phyloP scores from a whole-genome alignment of 2,329 filamentous ascomycete species.

The Tolypocladium paradoxum region DNA sequence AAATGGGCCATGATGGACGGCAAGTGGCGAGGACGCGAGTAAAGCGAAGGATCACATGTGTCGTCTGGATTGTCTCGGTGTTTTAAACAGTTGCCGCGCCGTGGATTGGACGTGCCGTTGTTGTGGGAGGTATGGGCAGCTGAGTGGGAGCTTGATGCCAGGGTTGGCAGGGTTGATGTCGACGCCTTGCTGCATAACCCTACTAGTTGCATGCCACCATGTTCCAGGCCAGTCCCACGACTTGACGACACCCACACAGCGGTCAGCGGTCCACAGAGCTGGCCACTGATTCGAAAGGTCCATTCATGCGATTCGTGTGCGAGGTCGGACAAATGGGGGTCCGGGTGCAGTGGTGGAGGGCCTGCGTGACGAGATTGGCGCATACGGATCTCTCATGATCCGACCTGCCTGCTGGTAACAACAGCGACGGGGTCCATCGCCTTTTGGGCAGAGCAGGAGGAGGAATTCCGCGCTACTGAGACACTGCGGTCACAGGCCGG shows the following conservation, averaged over 20 bases:
- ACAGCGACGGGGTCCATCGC: background rate
- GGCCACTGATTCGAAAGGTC: background rate
- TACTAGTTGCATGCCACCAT: constrained; percentile 7
- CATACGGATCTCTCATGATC: background rate
- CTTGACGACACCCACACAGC: background rate
- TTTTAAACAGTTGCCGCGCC: background rate
- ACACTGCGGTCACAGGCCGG: background rate
- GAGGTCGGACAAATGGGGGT: background rate
- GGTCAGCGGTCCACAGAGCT: background rate
- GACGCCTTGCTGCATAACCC: constrained; percentile 9
- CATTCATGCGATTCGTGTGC: background rate
- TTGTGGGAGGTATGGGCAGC: background rate
- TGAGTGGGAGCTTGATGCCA: background rate
- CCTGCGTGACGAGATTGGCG: background rate
- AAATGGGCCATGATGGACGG: constrained; percentile 16
- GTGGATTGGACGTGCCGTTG: background rate
- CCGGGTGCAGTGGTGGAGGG: background rate
- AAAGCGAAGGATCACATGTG: background rate
- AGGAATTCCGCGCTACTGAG: background rate
- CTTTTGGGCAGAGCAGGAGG: background rate
- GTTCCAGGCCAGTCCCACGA: background rate
- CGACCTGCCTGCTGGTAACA: background rate
- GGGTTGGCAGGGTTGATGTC: background rate
- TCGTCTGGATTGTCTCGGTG: background rate
- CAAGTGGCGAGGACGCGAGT: background rate